These are phyloP conservation scores for Penicillium parvum DNA, from an alignment of 495 filamentous ascomycete genomes.

Conservation along the genomic window DNA sequence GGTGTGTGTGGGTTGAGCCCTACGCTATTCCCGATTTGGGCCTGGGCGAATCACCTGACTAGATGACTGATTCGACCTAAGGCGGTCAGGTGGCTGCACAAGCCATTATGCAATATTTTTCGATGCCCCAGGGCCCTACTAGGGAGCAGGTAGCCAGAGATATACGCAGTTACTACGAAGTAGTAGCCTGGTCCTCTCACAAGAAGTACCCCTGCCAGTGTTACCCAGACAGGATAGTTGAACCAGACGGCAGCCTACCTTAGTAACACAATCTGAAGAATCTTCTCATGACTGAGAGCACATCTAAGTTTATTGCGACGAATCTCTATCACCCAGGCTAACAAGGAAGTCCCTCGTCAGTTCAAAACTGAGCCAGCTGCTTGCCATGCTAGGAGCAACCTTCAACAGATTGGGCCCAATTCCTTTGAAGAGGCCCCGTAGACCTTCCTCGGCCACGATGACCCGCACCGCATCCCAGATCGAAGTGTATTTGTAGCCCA, in stretches of 20 bases:
- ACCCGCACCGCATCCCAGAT: constrained; percentile 78
- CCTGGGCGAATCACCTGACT: constrained; percentile 3
- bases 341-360: constrained; percentile 82
- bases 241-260: too few species aligned
- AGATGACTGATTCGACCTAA: too few species aligned
- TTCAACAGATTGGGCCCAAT: constrained; percentile 92
- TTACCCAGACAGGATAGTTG: too few species aligned
- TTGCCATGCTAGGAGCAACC: constrained; percentile 97
- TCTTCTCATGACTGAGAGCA: neutral
- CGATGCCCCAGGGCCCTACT: too few species aligned
- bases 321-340: constrained; percentile 42
- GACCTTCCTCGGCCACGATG: constrained; percentile 75
- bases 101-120: too few species aligned
- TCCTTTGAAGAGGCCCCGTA: constrained; percentile 82
- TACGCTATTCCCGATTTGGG: constrained; percentile 36
- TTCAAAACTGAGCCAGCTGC: constrained; percentile 96
- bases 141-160: too few species aligned
- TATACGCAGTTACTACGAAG: too few species aligned
- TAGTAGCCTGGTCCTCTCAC: too few species aligned
- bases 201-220: too few species aligned
- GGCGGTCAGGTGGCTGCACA: too few species aligned
- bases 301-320: constrained; percentile 18
- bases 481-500: constrained; percentile 91
- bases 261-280: too few species aligned
- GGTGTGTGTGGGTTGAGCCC: constrained; percentile 49